Evolutionary conservation across 2,329 filamentous ascomycete species (phyloP).

Genomic region (Epichloe festucae): DNA sequence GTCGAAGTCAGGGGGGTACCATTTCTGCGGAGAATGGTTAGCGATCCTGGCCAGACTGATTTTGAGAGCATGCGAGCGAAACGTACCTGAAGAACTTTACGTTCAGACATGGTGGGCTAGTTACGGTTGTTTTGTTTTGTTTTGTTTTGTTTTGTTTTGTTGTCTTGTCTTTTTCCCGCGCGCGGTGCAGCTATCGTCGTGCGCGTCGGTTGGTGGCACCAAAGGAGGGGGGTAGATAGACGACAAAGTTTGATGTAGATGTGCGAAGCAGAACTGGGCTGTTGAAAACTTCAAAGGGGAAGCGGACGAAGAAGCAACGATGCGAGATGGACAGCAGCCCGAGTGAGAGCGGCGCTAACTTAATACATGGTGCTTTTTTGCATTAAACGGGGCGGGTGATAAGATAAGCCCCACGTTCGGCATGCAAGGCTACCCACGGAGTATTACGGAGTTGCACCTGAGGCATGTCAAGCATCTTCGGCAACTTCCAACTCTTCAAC

Average conservation of each 20-base stretch:
- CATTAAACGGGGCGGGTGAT: constrained; percentile 3
- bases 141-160: neutral
- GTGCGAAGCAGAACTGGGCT: neutral
- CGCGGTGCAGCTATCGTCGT: neutral
- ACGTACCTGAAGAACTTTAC: constrained; percentile 53
- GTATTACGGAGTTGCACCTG: no score
- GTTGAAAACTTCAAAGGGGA: no score
- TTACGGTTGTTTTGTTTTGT: neutral
- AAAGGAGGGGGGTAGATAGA: neutral
- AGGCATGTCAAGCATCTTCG: neutral
- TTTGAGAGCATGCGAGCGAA: neutral
- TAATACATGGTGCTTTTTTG: neutral
- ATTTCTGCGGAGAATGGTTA: constrained; percentile 25
- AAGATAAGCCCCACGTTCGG: neutral
- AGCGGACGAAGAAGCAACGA: no score
- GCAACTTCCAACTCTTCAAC: neutral
- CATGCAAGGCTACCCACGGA: constrained; percentile 2
- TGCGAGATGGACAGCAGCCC: neutral
- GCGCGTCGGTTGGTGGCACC: no score
- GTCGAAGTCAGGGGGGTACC: constrained; percentile 78
- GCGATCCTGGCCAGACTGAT: neutral
- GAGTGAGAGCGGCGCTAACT: neutral
- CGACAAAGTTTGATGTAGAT: no score
- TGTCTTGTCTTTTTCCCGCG: neutral
- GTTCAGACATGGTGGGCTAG: constrained; percentile 58